phyloP scores from a whole-genome alignment of 75 land plant species.

The Selaginella tamariscina region DNA sequence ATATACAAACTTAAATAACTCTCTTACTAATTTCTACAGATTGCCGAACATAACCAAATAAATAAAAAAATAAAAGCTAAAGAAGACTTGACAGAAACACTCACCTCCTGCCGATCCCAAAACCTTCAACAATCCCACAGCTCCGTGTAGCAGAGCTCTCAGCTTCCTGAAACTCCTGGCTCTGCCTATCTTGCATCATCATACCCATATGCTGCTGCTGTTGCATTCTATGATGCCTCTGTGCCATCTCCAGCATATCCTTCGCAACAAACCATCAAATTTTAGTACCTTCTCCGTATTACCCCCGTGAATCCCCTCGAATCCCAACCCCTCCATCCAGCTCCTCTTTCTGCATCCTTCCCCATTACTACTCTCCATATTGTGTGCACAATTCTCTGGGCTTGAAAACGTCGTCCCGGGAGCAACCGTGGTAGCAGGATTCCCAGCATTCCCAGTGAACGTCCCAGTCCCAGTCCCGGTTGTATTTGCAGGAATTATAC shows the following conservation, averaged over 20 bases:
- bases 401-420: not conserved
- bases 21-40: too few relatives aligned
- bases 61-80: not conserved
- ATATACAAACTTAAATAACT: too few relatives aligned
- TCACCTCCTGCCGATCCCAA: not conserved
- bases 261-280: not conserved
- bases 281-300: not conserved
- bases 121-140: not conserved
- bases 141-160: not conserved
- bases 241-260: not conserved
- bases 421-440: not conserved
- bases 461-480: too few relatives aligned
- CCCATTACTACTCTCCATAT: not conserved
- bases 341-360: not conserved
- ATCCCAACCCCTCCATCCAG: not conserved
- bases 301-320: not conserved
- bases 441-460: too few relatives aligned
- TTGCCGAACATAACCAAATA: too few relatives aligned
- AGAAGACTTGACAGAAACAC: not conserved
- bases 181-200: conserved; percentile 1
- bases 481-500: not conserved
- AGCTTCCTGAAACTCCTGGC: not conserved
- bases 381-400: not conserved
- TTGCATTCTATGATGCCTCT: not conserved
- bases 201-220: not conserved